Base-by-base conservation (phyloP, 257 asterid species). In the Nicotiana sylvestris region DNA sequence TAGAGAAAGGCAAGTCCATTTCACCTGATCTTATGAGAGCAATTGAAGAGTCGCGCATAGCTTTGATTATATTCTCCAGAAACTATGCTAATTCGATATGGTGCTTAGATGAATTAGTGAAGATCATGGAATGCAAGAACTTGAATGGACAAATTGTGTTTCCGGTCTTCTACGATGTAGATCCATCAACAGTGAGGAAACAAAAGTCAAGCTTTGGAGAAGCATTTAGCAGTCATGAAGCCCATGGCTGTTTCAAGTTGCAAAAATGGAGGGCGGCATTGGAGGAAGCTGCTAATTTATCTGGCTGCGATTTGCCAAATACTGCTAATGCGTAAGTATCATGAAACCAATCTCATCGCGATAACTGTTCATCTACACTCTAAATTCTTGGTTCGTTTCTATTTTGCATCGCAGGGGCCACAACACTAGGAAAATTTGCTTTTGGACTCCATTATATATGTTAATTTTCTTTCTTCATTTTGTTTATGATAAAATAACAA, bases 271-370 rank as follows among this genome's bases (percentile, higher is more conserved):
- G 79, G 5, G 21, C 7, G 13, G 61, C 79, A 5, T 12, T 72
- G 33, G 79, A 72, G 79, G 79, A 72, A 72, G 79, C 61, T 12
- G 39, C 61, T 72, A 49, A 6, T 72, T 46, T 72, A 72, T 25
- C 79, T 46, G 79, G 79, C n/a, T 72, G 61, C 39, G 79, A 72
- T 72, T 72, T 72, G 79, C 7, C 39, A 46, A 72, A 12, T 72
- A 49, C 79, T 3, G 35, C 79, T 39, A 72, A 72, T 49, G 79
- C 15, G 79, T 72, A 49, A 72, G 60, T 72, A 12, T 46, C 3
- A n/a, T n/a, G 18, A 69, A 21, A 69, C 49, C n/a, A n/a, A 69
- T 5, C 68, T 62, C 68, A 64, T 29, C 9, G 18, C 1, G 32
- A 61, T 61, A 21, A 61, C 4, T 61, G 6, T 61, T 61, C 66